Evolutionary conservation across 2,329 filamentous ascomycete genomes (phyloP).

Genomic region (Fusarium duplospermum): DNA sequence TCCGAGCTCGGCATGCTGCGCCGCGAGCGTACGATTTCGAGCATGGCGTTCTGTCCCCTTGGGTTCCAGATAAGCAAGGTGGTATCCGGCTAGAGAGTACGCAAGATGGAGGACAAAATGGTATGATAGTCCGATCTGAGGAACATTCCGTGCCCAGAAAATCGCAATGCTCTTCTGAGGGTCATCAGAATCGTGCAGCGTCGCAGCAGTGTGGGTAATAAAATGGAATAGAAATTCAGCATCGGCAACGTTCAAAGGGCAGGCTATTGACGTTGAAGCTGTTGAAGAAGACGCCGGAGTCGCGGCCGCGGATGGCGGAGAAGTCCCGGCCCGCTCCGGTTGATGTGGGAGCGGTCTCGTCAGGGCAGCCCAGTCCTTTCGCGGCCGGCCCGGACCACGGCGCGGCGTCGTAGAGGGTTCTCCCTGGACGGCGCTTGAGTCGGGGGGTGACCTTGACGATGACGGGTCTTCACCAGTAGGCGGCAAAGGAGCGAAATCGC

Average conservation of each 20-base stretch:
- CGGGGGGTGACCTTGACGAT: constrained; percentile 28
- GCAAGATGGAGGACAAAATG: constrained; percentile 47
- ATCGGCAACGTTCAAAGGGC: constrained; percentile 43
- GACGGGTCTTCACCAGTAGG: constrained; percentile 31
- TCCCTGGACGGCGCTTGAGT: constrained; percentile 23
- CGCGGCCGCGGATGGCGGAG: constrained; percentile 37
- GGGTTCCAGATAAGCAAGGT: constrained; percentile 38
- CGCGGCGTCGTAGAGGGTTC: constrained; percentile 35
- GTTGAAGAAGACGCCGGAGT: constrained; percentile 39
- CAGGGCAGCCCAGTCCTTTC: constrained; percentile 46
- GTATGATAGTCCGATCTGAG: constrained; percentile 43
- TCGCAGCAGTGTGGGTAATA: constrained; percentile 40
- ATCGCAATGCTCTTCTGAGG: constrained; percentile 29
- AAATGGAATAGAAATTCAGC: constrained; percentile 47
- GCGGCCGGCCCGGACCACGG: constrained; percentile 46
- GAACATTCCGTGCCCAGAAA: constrained; percentile 47
- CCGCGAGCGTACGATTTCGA: constrained; percentile 36
- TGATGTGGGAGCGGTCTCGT: constrained; percentile 31
- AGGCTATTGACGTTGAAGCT: constrained; percentile 32
- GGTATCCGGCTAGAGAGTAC: constrained; percentile 44
- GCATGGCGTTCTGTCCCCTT: constrained; percentile 32
- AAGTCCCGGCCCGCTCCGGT: constrained; percentile 38
- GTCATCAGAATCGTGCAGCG: constrained; percentile 34
- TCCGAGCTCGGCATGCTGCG: constrained; percentile 42
- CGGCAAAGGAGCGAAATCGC: constrained; percentile 42